These are phyloP conservation scores for Exsudoporus frostii DNA, from an alignment of 768 basidiomycete species.

Conservation along the genomic window DNA sequence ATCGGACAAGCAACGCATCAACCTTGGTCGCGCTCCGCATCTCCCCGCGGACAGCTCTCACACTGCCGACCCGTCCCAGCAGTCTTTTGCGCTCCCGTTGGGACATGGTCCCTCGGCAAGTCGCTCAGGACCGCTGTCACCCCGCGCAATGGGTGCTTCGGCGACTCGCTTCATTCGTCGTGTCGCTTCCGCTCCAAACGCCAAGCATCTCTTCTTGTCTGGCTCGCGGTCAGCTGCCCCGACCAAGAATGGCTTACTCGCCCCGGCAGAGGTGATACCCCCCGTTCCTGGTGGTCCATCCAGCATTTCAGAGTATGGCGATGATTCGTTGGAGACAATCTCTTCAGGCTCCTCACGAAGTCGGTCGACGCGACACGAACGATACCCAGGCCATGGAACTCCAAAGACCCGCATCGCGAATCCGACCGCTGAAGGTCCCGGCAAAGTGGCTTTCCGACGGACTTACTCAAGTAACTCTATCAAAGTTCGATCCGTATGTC, in stretches of 20 bases:
- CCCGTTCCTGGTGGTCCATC: slow-evolving; percentile 49
- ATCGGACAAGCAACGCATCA: slow-evolving; percentile 45
- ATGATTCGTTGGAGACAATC: slow-evolving; percentile 72
- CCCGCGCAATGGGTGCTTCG: slow-evolving; percentile 65
- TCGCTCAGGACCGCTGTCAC: slow-evolving; percentile 55
- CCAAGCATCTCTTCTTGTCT: slow-evolving; percentile 81
- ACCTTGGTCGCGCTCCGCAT: slow-evolving; percentile 47
- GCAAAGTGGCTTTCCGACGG: slow-evolving; percentile 76
- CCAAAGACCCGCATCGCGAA: slow-evolving; percentile 46
- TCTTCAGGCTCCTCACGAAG: slow-evolving; percentile 74
- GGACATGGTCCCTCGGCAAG: slow-evolving; percentile 30
- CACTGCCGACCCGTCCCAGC: slow-evolving; percentile 36
- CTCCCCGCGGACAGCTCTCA: slow-evolving; percentile 24
- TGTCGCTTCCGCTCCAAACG: slow-evolving; percentile 95
- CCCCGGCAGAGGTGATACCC: slow-evolving; percentile 62
- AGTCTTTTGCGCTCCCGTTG: slow-evolving; percentile 37
- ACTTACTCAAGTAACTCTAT: slow-evolving; percentile 99
- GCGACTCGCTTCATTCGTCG: slow-evolving; percentile 90
- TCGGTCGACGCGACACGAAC: slow-evolving; percentile 43
- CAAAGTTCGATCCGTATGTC: slow-evolving; percentile 80
- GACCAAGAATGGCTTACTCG: slow-evolving; percentile 75
- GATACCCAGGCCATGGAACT: slow-evolving; percentile 21
- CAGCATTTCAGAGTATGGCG: slow-evolving; percentile 54
- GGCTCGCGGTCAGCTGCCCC: slow-evolving; percentile 55
- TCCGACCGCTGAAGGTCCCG: slow-evolving; percentile 46